These are phyloP conservation scores for Pezizomycotina sp. DNA, from an alignment of 2,329 filamentous ascomycete genomes.

Conservation along the genomic window DNA sequence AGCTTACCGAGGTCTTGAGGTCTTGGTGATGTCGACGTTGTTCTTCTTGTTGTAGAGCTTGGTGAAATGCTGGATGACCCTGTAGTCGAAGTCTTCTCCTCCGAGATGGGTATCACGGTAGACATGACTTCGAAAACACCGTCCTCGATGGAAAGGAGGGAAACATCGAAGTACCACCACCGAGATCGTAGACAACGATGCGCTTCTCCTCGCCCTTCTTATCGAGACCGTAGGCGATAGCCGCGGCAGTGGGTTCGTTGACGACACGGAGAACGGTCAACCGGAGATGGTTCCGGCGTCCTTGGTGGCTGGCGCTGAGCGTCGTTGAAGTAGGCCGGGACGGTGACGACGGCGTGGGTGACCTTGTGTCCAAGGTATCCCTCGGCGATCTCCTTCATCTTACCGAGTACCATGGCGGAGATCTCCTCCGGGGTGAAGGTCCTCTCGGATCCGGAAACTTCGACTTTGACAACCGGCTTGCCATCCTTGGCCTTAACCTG, in stretches of 20 bases:
- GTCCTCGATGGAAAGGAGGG: slow-evolving; percentile 75
- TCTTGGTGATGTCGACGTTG: slow-evolving; percentile 83
- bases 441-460: slow-evolving; percentile 48
- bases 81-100: slow-evolving; percentile 98
- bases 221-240: slow-evolving; percentile 85
- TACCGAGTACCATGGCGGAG: slow-evolving; percentile 63
- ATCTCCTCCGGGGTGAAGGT: slow-evolving; percentile 66
- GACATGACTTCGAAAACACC: slow-evolving; percentile 90
- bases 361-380: slow-evolving; percentile 66
- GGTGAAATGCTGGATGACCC: slow-evolving; percentile 87
- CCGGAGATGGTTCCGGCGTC: slow-evolving; percentile 83
- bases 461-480: slow-evolving; percentile 70
- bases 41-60: slow-evolving; percentile 99
- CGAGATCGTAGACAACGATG: slow-evolving; percentile 85
- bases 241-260: slow-evolving; percentile 90
- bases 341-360: slow-evolving; percentile 78
- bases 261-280: slow-evolving; percentile 91
- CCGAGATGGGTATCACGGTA: slow-evolving; percentile 92
- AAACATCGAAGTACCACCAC: slow-evolving; percentile 89
- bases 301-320: slow-evolving; percentile 92
- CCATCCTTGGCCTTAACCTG: slow-evolving; percentile 76
- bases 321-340: slow-evolving; percentile 97
- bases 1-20: slow-evolving; percentile 94
- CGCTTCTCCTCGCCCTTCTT: slow-evolving; percentile 70
- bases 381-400: slow-evolving; percentile 75